Evolutionary conservation across 441 rosid species (phyloP).

Genomic region (Syzygium malaccense): DNA sequence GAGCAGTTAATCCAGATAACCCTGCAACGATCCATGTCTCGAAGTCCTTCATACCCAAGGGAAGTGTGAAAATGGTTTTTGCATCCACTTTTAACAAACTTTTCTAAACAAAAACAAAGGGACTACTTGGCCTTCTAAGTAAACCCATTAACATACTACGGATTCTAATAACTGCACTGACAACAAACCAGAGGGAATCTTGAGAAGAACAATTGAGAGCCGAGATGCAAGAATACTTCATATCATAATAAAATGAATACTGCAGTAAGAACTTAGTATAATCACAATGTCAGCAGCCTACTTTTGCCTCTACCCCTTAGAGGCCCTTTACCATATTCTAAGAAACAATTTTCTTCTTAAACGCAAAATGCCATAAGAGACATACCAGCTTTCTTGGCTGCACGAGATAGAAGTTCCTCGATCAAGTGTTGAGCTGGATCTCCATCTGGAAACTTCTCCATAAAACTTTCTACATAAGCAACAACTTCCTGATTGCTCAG

Average conservation of each 20-base stretch:
- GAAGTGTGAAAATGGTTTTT: background rate
- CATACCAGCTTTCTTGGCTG: constrained; percentile 96
- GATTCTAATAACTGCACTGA: background rate
- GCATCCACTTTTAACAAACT: background rate
- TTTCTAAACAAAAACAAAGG: background rate
- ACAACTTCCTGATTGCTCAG: constrained; percentile 91
- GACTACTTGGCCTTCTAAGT: background rate
- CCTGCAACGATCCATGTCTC: background rate
- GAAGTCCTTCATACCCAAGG: background rate
- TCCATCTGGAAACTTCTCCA: constrained; percentile 93
- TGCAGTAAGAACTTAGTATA: background rate
- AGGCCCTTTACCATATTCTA: background rate
- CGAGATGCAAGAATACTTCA: background rate
- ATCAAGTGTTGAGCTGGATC: constrained; percentile 95
- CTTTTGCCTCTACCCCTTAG: background rate
- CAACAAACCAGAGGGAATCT: background rate
- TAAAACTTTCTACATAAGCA: constrained; percentile 61
- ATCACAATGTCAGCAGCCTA: background rate
- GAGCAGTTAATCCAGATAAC: background rate
- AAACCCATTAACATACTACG: background rate
- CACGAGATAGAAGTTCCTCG: constrained; percentile 84
- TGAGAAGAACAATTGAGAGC: background rate
- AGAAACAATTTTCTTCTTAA: background rate
- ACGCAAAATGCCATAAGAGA: background rate
- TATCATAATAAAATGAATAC: background rate